A percentile compares a stretch with the other conserved stretches of the same genome.
These are phyloP conservation scores for Sanghuangporus sanghuang DNA, from an alignment of 1,284 basidiomycete species.

Conservation along the genomic window DNA sequence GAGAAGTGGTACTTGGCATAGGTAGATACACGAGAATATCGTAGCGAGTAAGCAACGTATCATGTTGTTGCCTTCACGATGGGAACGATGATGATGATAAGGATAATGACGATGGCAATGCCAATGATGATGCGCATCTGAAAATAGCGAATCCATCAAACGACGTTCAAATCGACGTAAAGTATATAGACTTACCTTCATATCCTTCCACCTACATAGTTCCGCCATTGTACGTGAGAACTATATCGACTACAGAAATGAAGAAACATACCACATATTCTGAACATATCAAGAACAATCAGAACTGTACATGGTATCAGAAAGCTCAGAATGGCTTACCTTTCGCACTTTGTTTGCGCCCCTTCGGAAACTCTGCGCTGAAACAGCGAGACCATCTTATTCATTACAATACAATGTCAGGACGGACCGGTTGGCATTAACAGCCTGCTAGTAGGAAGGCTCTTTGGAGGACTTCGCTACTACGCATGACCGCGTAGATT, in stretches of 20 bases:
- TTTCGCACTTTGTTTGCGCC: conserved; percentile 98
- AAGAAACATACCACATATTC: conserved; percentile 76
- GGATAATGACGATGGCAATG: conserved; percentile 80
- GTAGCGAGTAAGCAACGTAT: not conserved
- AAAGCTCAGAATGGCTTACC: conserved; percentile 50
- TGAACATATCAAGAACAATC: conserved; percentile 24
- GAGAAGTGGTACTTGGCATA: not conserved
- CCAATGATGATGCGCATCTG: conserved; percentile 91
- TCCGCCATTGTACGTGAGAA: not conserved
- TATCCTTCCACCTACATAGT: conserved; percentile 85
- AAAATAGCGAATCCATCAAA: conserved; percentile 3
- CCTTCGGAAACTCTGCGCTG: conserved; percentile 97
- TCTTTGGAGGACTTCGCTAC: not conserved
- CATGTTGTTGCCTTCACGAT: conserved; percentile 71
- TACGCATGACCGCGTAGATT: not conserved
- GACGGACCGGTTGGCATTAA: not conserved
- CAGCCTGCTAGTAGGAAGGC: not conserved
- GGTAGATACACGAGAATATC: not conserved
- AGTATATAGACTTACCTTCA: conserved; percentile 60
- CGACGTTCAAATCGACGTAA: not conserved
- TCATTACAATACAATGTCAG: not conserved
- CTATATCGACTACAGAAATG: not conserved
- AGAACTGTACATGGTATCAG: not conserved
- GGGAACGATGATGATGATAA: conserved; percentile 91
- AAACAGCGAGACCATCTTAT: conserved; percentile 92